Evolutionary conservation across 1,284 basidiomycete genomes (phyloP).

Genomic region (Peniophora sp.): DNA sequence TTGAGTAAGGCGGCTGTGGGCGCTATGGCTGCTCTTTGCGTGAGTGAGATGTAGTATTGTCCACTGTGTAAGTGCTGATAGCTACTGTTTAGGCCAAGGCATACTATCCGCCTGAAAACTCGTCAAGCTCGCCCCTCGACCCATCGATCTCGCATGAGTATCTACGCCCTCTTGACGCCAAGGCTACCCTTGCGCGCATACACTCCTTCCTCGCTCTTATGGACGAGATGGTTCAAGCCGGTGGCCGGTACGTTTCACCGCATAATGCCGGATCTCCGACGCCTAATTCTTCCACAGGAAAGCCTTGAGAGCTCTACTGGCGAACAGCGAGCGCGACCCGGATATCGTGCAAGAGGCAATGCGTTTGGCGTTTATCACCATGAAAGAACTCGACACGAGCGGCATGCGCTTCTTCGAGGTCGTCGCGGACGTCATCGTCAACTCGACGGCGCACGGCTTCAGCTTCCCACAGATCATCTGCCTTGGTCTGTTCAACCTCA

Average conservation of each 20-base stretch:
- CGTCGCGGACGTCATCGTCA: conserved; percentile 67
- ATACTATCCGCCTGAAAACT: conserved; percentile 56
- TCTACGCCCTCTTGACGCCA: conserved; percentile 43
- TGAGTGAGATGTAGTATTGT: conserved; percentile 30
- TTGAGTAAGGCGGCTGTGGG: conserved; percentile 76
- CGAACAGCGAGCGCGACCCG: conserved; percentile 49
- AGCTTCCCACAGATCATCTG: conserved; percentile 74
- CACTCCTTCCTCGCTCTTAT: conserved; percentile 59
- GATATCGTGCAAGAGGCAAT: conserved; percentile 68
- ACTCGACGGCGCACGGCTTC: conserved; percentile 50
- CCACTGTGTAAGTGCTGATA: not conserved
- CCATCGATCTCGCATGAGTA: conserved; percentile 35
- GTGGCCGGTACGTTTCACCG: conserved; percentile 67
- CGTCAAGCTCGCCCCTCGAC: conserved; percentile 57
- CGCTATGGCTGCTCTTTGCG: conserved; percentile 81
- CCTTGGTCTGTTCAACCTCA: conserved; percentile 80
- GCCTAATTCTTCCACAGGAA: conserved; percentile 55
- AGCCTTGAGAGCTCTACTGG: conserved; percentile 69
- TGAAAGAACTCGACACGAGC: conserved; percentile 44
- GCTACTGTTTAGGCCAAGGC: conserved; percentile 53
- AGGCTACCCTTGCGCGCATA: conserved; percentile 53
- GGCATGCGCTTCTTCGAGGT: conserved; percentile 73
- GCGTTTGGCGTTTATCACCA: conserved; percentile 62
- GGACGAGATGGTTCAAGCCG: conserved; percentile 38
- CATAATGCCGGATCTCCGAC: no score